Evolutionary conservation across 345 rosid species (phyloP).

Genomic region (Balakata baccata): DNA sequence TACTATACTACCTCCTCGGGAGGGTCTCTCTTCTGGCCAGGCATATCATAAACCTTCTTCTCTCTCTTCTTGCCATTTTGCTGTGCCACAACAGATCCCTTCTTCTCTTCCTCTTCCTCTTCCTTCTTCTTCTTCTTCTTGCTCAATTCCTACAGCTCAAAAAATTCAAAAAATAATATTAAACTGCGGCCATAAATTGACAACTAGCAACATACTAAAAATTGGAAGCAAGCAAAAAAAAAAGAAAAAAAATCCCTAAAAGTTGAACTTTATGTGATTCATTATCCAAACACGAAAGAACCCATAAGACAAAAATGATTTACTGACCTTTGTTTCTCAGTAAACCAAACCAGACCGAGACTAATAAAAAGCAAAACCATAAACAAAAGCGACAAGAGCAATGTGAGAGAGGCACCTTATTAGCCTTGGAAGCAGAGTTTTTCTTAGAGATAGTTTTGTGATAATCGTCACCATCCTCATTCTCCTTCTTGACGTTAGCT

Average conservation of each 20-base stretch:
- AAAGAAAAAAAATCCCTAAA: not conserved
- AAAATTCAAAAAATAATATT: conserved; percentile 6
- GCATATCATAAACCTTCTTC: conserved; percentile 76
- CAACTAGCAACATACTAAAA: not conserved
- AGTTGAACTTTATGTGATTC: not conserved
- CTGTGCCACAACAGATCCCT: conserved; percentile 13
- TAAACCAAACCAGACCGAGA: not conserved
- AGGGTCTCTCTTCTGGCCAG: conserved; percentile 85
- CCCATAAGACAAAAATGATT: not conserved
- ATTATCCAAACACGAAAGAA: not conserved
- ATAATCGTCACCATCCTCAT: conserved; percentile 11
- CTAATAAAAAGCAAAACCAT: not conserved
- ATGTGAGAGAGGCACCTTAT: conserved; percentile 38
- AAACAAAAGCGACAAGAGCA: not conserved
- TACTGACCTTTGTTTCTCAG: no score
- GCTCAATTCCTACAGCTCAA: conserved; percentile 42
- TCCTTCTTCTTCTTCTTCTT: conserved; percentile 47
- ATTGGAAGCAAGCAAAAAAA: not conserved
- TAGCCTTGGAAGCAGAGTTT: conserved; percentile 34
- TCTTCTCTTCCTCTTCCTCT: conserved; percentile 35
- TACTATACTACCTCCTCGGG: conserved; percentile 62
- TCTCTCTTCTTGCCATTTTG: conserved; percentile 54
- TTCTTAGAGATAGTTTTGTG: conserved; percentile 44
- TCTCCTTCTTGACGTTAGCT: conserved; percentile 22
- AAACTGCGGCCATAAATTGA: conserved; percentile 1